Evolutionary conservation across 2,329 filamentous ascomycete genomes (phyloP).

Genomic region (Daldinia sp.): DNA sequence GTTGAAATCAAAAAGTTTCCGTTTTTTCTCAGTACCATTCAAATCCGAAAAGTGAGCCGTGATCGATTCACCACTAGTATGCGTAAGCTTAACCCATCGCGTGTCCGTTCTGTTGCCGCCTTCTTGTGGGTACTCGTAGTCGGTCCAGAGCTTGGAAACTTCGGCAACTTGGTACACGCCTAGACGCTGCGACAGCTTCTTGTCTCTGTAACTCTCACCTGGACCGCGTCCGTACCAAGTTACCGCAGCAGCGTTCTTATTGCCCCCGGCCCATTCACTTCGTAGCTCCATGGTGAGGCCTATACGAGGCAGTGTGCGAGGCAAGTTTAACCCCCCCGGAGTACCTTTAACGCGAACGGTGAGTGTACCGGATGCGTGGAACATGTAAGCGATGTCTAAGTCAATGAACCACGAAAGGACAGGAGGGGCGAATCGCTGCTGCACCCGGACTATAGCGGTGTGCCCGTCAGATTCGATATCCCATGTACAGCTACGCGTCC

Average conservation of each 20-base stretch:
- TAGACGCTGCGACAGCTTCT: conserved; percentile 66
- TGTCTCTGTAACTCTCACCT: conserved; percentile 73
- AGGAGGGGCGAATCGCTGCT: conserved; percentile 65
- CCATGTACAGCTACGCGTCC: conserved; percentile 46
- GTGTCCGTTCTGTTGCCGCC: conserved; percentile 70
- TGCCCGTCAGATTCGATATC: conserved; percentile 37
- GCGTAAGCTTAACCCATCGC: conserved; percentile 61
- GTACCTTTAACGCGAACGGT: conserved; percentile 58
- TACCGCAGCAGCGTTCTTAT: conserved; percentile 46
- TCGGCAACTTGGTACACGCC: conserved; percentile 56
- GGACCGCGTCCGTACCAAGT: conserved; percentile 74
- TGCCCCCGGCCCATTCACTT: conserved; percentile 31
- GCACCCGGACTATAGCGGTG: conserved; percentile 53
- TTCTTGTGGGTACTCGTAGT: conserved; percentile 75
- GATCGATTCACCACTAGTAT: conserved; percentile 37
- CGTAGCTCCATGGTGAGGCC: conserved; percentile 61
- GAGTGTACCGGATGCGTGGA: conserved; percentile 56
- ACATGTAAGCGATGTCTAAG: conserved; percentile 62
- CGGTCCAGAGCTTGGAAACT: conserved; percentile 63
- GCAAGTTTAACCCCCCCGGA: conserved; percentile 58
- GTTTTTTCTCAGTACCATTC: conserved; percentile 46
- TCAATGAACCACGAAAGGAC: conserved; percentile 68
- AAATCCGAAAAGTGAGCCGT: conserved; percentile 43
- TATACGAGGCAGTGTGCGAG: conserved; percentile 67
- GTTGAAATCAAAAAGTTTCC: conserved; percentile 61